These are phyloP conservation scores for Zoysia japonica DNA, from an alignment of 176 grass and related monocot genomes.

Conservation along the genomic window DNA sequence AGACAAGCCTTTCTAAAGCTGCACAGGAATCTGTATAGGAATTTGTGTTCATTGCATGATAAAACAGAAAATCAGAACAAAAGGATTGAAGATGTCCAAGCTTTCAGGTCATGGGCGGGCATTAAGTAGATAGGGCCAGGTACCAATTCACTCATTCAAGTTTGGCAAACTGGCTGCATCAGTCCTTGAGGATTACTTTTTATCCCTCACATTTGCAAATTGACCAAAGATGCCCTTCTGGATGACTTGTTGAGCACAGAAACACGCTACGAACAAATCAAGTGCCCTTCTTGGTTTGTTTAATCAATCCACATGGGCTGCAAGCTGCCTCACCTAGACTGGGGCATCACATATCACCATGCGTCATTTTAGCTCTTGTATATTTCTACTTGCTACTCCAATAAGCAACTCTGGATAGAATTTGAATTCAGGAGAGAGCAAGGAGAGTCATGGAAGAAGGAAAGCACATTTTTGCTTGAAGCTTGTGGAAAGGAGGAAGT, in stretches of 20 bases:
- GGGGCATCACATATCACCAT: not conserved
- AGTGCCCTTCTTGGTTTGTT: not conserved
- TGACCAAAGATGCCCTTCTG: not conserved
- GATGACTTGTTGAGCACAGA: not conserved
- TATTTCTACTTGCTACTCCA: not conserved
- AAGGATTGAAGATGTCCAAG: conserved; percentile 74
- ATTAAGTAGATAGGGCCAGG: conserved; percentile 41
- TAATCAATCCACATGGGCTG: not conserved
- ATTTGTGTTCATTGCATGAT: conserved; percentile 62
- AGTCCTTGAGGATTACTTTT: not conserved
- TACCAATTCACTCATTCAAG: not conserved
- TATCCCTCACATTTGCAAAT: not conserved
- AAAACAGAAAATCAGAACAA: conserved; percentile 74
- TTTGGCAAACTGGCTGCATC: not conserved
- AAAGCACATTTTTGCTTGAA: not conserved
- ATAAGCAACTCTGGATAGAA: not conserved
- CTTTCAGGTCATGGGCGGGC: conserved; percentile 75
- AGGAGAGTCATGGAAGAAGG: not conserved
- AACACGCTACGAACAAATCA: not conserved
- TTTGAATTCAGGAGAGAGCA: not conserved
- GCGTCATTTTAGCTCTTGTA: not conserved
- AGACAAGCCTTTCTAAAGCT: conserved; percentile 66
- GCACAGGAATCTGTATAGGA: conserved; percentile 76
- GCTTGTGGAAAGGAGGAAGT: not conserved
- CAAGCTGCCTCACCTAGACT: not conserved